Evolutionary conservation across 768 basidiomycete genomes (phyloP), one percentile per base, ranked within the genome.

Genomic region (Rhizopogon sp.): DNA sequence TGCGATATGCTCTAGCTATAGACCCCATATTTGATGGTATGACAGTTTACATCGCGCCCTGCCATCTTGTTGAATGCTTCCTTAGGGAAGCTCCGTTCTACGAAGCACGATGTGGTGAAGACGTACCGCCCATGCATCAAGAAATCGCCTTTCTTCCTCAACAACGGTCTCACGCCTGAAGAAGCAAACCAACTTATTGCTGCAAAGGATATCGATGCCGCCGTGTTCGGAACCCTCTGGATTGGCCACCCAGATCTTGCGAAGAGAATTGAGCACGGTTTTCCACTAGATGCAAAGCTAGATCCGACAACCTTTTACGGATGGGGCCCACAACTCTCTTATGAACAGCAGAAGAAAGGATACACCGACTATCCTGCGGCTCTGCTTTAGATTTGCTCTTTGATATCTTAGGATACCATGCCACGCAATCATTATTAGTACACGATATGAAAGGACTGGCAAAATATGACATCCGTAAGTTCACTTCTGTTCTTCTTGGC

Each of bases 201-300:
- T 33, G 31, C 31, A 76, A 77, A 3, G 31, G 31, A 33, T 10
- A 33, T 33, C 7, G 31, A 33, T 10, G 31, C 31, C 31, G 31
- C 58, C 70, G 53, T 57, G 31, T 33, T 33, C 31, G 31, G 31
- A 33, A 33, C 31, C 8, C 31, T 64, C 44, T 75, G 63, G 60
- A 67, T 77, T 43, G 63, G 68, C 5, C 76, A 79, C 53, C 74
- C 76, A 1, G 76, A 78, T 58, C 57, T 78, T n/a, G 69, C 61
- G 43, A 70, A 71, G 59, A 70, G 75, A 16, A 33, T 33, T 33
- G 31, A 33, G 8, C 31, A 33, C 31, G 31, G 31, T 33, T 3
- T 33, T 33, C 31, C 31, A 60, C 25, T 70, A 31, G 63, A 67
- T 35, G 46, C 50, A n/a, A 31, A 57, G 20, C 20, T 63, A 9